Conservation (phyloP, 2,329 filamentous ascomycete genomes). For the Colletotrichum sp. region DNA sequence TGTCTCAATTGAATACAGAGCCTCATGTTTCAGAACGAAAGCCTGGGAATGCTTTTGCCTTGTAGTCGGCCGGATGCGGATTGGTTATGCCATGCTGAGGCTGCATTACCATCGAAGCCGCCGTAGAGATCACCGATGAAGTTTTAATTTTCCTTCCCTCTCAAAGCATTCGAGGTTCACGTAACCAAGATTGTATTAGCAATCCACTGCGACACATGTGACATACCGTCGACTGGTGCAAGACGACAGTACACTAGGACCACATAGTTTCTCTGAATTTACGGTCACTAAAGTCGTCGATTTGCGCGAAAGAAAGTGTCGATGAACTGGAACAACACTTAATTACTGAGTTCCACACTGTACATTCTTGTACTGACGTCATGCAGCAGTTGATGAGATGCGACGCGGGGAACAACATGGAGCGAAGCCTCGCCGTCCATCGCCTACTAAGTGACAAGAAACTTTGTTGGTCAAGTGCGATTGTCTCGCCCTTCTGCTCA, state of each 20-base stretch:
- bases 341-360: no score
- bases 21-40: not conserved
- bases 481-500: not conserved
- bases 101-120: not conserved
- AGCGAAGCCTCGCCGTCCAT: not conserved
- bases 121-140: not conserved
- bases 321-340: no score
- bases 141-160: not conserved
- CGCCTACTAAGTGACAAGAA: not conserved
- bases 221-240: no score
- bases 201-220: not conserved
- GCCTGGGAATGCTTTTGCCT: not conserved
- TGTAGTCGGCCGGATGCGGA: not conserved
- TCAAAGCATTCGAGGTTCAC: not conserved
- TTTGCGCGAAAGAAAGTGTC: no score
- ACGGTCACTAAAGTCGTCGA: no score
- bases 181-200: accelerated
- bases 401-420: accelerated
- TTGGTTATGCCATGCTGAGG: not conserved
- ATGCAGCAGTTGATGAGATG: not conserved
- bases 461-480: not conserved
- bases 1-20: not conserved
- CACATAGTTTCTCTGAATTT: no score
- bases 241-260: no score
- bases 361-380: not conserved